Conservation (phyloP, 306 rosid species). For the Ziziphus jujuba region DNA sequence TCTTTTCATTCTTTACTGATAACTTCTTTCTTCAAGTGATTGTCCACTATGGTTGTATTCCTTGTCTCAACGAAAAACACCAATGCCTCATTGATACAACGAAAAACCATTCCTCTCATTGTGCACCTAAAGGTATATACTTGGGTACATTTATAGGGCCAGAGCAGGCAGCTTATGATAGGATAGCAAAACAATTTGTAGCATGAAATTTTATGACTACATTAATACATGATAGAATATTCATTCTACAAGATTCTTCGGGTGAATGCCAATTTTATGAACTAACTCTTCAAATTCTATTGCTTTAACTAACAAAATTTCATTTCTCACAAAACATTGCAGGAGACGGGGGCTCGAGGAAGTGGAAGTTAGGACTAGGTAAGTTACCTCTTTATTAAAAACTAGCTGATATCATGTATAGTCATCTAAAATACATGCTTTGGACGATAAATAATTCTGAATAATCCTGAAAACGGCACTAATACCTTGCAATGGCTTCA, state of each 20-base stretch:
- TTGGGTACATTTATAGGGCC: too few relatives aligned
- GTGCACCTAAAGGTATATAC: too few relatives aligned
- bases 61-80: conserved; percentile 13
- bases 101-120: too few relatives aligned
- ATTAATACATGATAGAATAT: neutral
- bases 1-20: too few relatives aligned
- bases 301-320: conserved; percentile 1
- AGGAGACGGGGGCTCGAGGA: neutral
- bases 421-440: neutral
- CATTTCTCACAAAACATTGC: conserved; percentile 21
- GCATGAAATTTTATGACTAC: too few relatives aligned
- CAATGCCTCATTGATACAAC: too few relatives aligned
- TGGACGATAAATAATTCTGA: neutral
- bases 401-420: neutral
- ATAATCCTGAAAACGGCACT: neutral
- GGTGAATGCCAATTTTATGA: neutral
- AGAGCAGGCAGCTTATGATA: neutral
- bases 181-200: neutral
- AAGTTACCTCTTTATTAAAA: neutral
- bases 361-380: conserved; percentile 45
- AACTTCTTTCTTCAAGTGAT: neutral
- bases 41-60: conserved; percentile 14
- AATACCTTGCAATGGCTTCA: neutral
- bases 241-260: neutral
- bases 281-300: neutral